Conservation (phyloP, 1,284 basidiomycete species). For the Xerocomus minutiporus region DNA sequence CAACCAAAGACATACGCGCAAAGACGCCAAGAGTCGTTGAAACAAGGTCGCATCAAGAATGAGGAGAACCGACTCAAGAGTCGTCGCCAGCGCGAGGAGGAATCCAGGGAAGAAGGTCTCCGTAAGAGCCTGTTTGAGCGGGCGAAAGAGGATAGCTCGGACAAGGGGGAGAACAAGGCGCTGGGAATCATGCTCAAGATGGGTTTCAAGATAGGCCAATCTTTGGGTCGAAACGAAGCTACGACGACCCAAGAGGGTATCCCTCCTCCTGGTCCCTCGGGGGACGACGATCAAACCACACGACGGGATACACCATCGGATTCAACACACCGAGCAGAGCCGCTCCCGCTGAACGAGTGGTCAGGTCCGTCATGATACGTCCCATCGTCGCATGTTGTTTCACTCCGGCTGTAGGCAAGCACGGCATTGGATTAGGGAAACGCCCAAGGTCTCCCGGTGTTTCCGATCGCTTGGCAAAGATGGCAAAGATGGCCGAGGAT, state of each 20-base stretch:
- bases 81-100: constrained; percentile 64
- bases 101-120: constrained; percentile 71
- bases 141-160: constrained; percentile 56
- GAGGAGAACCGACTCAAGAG: constrained; percentile 60
- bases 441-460: constrained; percentile 63
- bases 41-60: constrained; percentile 55
- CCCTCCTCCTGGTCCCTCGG: constrained; percentile 1
- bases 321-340: constrained; percentile 49
- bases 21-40: constrained; percentile 59
- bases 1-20: constrained; percentile 60
- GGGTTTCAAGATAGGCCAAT: constrained; percentile 79
- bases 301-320: constrained; percentile 5
- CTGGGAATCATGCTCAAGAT: constrained; percentile 85
- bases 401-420: constrained; percentile 51
- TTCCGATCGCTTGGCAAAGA: constrained; percentile 64
- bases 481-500: constrained; percentile 65
- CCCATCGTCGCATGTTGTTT: constrained; percentile 2
- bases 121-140: constrained; percentile 73
- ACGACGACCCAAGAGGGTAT: constrained; percentile 7
- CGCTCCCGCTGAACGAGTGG: constrained; percentile 73
- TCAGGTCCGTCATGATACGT: constrained; percentile 46
- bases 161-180: constrained; percentile 57
- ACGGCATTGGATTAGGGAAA: constrained; percentile 70
- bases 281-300: neutral
- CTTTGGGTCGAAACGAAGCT: constrained; percentile 50